Conservation (phyloP, 2,329 filamentous ascomycete genomes). For the Amauroascus niger region DNA sequence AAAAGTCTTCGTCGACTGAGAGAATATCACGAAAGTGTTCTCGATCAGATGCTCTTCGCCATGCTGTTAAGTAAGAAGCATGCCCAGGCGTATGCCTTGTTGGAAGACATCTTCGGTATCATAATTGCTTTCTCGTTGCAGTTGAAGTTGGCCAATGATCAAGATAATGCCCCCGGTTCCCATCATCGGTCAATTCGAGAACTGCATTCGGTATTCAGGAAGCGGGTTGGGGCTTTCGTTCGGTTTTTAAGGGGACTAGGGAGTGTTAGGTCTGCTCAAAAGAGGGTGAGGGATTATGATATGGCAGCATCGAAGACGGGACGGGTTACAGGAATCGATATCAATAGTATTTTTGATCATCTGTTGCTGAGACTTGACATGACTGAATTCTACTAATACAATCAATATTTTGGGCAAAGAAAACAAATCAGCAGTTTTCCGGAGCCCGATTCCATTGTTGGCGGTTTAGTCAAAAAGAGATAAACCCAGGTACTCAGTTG, state of each 20-base stretch:
- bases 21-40: constrained; percentile 58
- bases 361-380: constrained; percentile 62
- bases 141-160: constrained; percentile 20
- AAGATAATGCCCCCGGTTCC: neutral
- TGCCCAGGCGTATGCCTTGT: constrained; percentile 57
- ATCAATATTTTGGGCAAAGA: neutral
- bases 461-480: no score
- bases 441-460: no score
- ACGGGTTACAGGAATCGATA: constrained; percentile 28
- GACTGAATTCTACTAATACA: constrained; percentile 51
- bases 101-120: constrained; percentile 65
- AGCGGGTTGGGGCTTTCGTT: constrained; percentile 65
- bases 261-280: constrained; percentile 17
- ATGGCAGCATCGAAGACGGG: constrained; percentile 21
- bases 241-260: constrained; percentile 58
- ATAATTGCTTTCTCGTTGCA: constrained; percentile 58
- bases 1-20: constrained; percentile 59
- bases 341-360: constrained; percentile 55
- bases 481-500: no score
- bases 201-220: constrained; percentile 58
- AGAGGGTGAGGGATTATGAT: constrained; percentile 22
- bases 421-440: no score
- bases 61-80: constrained; percentile 67
- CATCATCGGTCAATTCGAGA: constrained; percentile 28
- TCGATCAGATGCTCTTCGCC: constrained; percentile 66